These are phyloP conservation scores for Lagenaria siceraria DNA, from an alignment of 306 rosid genomes.

Conservation along the genomic window DNA sequence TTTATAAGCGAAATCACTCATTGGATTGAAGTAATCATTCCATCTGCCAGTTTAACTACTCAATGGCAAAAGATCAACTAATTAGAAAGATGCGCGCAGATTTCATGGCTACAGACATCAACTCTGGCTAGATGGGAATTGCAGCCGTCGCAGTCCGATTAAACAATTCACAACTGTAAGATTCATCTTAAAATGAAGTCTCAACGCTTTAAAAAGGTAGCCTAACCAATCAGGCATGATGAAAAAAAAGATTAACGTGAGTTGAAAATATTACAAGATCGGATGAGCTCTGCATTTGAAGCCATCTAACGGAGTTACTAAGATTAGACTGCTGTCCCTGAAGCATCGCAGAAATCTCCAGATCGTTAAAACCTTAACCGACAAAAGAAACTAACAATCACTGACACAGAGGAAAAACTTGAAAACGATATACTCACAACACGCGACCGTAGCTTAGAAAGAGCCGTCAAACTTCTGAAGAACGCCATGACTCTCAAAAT, in stretches of 20 bases:
- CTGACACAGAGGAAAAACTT: background rate
- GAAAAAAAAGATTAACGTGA: background rate
- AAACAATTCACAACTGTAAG: background rate
- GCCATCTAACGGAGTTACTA: conserved; percentile 68
- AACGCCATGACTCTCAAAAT: conserved; percentile 24
- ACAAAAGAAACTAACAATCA: background rate
- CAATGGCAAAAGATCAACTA: background rate
- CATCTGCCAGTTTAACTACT: background rate
- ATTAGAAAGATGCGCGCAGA: background rate
- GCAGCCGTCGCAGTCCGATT: background rate
- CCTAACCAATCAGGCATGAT: background rate
- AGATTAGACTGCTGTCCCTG: conserved; percentile 74
- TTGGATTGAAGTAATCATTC: background rate
- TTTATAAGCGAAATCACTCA: conserved; percentile 1
- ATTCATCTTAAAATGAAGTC: background rate
- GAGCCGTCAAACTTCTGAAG: conserved; percentile 54
- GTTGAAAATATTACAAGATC: conserved; percentile 38
- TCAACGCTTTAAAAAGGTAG: background rate
- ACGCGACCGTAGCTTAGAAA: conserved; percentile 82
- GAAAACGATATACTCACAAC: conserved; percentile 26
- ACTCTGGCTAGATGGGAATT: background rate
- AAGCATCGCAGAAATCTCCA: background rate
- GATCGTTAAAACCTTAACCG: background rate
- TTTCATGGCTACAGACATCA: background rate
- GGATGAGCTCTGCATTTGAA: conserved; percentile 54